These are phyloP conservation scores for Fraxinus quadrangulata DNA, from an alignment of 257 asterid species.

Conservation along the genomic window DNA sequence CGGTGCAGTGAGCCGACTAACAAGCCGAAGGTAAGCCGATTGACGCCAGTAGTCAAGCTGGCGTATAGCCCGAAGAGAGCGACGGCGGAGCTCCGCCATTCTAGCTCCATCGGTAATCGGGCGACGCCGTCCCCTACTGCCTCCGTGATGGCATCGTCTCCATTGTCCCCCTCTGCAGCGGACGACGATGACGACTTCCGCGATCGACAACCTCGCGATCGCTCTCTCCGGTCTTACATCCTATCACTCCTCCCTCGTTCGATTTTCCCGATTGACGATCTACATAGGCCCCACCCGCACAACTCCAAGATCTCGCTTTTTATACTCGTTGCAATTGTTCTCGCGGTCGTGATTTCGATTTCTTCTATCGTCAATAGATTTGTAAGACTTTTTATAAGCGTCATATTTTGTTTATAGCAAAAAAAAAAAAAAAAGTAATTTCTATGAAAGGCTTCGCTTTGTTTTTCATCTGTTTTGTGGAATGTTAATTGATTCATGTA, in stretches of 20 bases:
- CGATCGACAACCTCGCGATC: conserved; percentile 78
- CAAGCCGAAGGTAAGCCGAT: conserved; percentile 27
- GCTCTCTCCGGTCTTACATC: conserved; percentile 55
- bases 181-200: conserved; percentile 60
- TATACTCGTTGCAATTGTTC: conserved; percentile 42
- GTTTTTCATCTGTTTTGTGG: not conserved
- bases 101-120: conserved; percentile 83
- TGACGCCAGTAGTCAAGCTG: conserved; percentile 49
- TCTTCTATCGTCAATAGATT: conserved; percentile 59
- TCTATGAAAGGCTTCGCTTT: not conserved
- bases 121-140: conserved; percentile 54
- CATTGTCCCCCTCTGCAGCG: conserved; percentile 45
- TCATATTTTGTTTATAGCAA: not conserved
- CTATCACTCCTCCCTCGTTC: conserved; percentile 54
- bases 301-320: conserved; percentile 64
- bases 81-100: conserved; percentile 99
- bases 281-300: conserved; percentile 49
- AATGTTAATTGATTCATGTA: not conserved
- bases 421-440: not conserved
- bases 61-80: conserved; percentile 97
- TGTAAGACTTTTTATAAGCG: conserved; percentile 47
- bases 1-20: conserved; percentile 12
- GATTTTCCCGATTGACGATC: conserved; percentile 59
- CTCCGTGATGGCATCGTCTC: conserved; percentile 54
- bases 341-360: conserved; percentile 53